Percentiles rank a stretch among this genome's conserved stretches.
Conservation (phyloP, 2,329 filamentous ascomycete species). For the Cadophora sp. region DNA sequence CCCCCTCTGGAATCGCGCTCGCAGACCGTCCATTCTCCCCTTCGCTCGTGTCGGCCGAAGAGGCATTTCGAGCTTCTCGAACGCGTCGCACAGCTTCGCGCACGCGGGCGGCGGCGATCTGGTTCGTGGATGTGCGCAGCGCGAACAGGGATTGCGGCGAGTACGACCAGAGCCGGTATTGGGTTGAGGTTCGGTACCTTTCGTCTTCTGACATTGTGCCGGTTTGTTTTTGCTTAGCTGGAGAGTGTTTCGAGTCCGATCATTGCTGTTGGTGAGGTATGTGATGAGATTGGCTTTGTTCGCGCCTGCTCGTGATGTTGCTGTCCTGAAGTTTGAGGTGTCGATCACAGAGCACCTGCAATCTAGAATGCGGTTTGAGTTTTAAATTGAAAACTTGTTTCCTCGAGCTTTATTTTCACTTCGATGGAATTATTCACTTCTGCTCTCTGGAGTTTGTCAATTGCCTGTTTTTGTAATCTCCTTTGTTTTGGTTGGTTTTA, state of each 20-base stretch:
- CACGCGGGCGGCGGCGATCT: slow-evolving; percentile 74
- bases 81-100: slow-evolving; percentile 60
- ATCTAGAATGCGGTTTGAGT: neutral
- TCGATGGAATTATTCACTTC: neutral
- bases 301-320: slow-evolving; percentile 4
- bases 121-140: slow-evolving; percentile 80
- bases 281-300: neutral
- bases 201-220: slow-evolving; percentile 71
- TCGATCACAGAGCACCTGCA: neutral
- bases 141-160: slow-evolving; percentile 73
- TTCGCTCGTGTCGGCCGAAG: slow-evolving; percentile 42
- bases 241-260: neutral
- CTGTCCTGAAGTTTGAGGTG: slow-evolving; percentile 18
- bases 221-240: slow-evolving; percentile 7
- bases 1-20: slow-evolving; percentile 45
- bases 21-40: slow-evolving; percentile 44
- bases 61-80: slow-evolving; percentile 48
- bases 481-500: neutral
- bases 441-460: neutral
- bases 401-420: neutral
- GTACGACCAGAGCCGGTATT: slow-evolving; percentile 94
- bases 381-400: neutral
- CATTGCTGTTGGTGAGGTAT: neutral
- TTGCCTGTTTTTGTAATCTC: neutral
- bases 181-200: slow-evolving; percentile 86